Percentiles rank a stretch among this genome's conserved stretches.
These are phyloP conservation scores for Paxillus involutus DNA, from an alignment of 768 basidiomycete genomes.

Conservation along the genomic window DNA sequence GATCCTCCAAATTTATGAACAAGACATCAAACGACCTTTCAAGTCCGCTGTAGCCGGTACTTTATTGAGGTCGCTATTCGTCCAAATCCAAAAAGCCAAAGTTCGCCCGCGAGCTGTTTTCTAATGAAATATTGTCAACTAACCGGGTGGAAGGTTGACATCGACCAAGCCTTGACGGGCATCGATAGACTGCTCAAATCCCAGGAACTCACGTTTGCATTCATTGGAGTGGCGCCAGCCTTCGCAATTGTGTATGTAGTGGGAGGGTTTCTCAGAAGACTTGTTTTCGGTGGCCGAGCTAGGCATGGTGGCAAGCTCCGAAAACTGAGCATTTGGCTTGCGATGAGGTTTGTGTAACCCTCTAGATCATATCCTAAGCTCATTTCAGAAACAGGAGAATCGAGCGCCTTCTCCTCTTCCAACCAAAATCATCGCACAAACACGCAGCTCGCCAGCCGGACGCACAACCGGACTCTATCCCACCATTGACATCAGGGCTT, in stretches of 20 bases:
- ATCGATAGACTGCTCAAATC: constrained; percentile 94
- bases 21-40: constrained; percentile 86
- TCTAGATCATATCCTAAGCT: neutral
- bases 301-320: constrained; percentile 58
- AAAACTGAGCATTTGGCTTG: constrained; percentile 62
- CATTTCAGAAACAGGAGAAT: constrained; percentile 46
- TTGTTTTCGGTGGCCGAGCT: constrained; percentile 53
- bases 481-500: constrained; percentile 69
- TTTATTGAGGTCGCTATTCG: constrained; percentile 79
- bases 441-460: constrained; percentile 4
- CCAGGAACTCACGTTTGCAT: constrained; percentile 94
- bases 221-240: constrained; percentile 93
- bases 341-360: constrained; percentile 55
- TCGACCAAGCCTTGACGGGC: constrained; percentile 85
- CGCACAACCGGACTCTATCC: constrained; percentile 18
- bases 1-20: constrained; percentile 85
- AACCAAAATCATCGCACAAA: constrained; percentile 32
- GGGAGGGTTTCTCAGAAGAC: constrained; percentile 48
- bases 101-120: constrained; percentile 33
- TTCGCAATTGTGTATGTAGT: constrained; percentile 75
- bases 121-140: neutral
- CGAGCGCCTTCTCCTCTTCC: constrained; percentile 63
- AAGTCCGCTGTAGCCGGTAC: constrained; percentile 79
- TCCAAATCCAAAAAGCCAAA: constrained; percentile 96
- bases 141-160: constrained; percentile 65